Conservation (phyloP, 1,284 basidiomycete species). For the Mycena sp. region DNA sequence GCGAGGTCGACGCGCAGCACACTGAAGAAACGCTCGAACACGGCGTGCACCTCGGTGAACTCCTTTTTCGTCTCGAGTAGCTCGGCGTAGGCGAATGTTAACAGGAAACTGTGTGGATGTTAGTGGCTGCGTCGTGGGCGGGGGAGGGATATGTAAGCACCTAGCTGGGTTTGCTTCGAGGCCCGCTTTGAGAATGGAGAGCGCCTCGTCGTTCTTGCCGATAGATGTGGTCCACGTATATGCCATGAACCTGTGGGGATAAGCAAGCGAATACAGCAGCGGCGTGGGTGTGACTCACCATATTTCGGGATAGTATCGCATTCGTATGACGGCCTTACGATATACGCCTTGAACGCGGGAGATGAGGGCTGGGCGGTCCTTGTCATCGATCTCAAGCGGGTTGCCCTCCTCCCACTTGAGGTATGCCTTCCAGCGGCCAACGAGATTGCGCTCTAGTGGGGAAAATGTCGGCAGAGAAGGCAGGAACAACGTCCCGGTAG, state of each 20-base stretch:
- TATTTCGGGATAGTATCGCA: constrained; percentile 96
- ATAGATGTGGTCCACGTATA: constrained; percentile 81
- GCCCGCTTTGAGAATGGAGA: constrained; percentile 84
- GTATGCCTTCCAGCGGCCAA: constrained; percentile 91
- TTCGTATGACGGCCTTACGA: constrained; percentile 86
- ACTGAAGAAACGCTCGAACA: constrained; percentile 78
- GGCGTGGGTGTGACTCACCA: constrained; percentile 65
- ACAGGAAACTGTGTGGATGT: constrained; percentile 70
- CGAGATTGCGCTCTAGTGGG: constrained; percentile 74
- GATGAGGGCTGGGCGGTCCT: constrained; percentile 74
- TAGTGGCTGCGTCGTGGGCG: background rate
- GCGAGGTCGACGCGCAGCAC: constrained; percentile 81
- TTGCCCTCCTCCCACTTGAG: constrained; percentile 97
- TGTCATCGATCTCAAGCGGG: constrained; percentile 91
- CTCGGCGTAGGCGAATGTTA: constrained; percentile 93
- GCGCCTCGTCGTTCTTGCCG: constrained; percentile 86
- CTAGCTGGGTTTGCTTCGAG: constrained; percentile 90
- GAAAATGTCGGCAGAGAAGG: constrained; percentile 82
- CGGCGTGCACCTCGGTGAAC: constrained; percentile 70
- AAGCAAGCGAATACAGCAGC: constrained; percentile 8
- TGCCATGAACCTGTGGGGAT: constrained; percentile 82
- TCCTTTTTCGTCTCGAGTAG: constrained; percentile 68
- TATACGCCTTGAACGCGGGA: constrained; percentile 86
- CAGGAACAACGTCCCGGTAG: constrained; percentile 66
- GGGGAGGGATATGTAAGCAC: constrained; percentile 44